Evolutionary conservation across 129 eudicot genomes (phyloP).

Genomic region (Lactuca sativa): DNA sequence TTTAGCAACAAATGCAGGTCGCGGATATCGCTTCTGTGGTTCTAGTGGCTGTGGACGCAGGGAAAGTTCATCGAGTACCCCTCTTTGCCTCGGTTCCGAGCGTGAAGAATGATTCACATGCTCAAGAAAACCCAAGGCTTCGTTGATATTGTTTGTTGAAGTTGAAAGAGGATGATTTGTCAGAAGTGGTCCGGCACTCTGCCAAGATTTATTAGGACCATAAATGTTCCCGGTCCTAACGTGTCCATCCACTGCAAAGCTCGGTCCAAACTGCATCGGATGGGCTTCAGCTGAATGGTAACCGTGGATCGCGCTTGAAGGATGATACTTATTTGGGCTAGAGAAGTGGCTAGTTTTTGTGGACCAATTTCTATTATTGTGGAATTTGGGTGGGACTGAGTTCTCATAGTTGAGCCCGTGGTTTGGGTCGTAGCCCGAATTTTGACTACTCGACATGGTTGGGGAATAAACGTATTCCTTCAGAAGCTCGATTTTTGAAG

Average conservation of each 20-base stretch:
- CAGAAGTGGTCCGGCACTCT: slow-evolving; percentile 4
- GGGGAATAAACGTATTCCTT: slow-evolving; percentile 31
- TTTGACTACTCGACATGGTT: slow-evolving; percentile 11
- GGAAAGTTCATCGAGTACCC: slow-evolving; percentile 29
- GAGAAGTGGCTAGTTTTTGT: not conserved
- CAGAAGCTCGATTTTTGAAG: slow-evolving; percentile 31
- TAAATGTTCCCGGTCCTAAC: slow-evolving; percentile 9
- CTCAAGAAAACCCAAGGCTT: slow-evolving; percentile 29
- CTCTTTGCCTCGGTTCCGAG: slow-evolving; percentile 33
- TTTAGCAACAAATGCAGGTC: slow-evolving; percentile 30
- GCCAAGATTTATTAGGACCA: slow-evolving; percentile 23
- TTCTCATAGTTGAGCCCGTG: slow-evolving; percentile 17
- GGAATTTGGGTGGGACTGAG: slow-evolving; percentile 25
- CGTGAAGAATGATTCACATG: slow-evolving; percentile 29
- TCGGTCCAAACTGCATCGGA: not conserved
- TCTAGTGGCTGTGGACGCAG: slow-evolving; percentile 32
- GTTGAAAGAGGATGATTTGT: slow-evolving; percentile 28
- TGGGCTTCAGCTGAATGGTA: slow-evolving; percentile 17
- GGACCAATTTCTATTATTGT: not conserved
- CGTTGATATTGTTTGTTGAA: slow-evolving; percentile 21
- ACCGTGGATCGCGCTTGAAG: not conserved
- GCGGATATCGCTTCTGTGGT: slow-evolving; percentile 30
- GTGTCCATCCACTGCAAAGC: slow-evolving; percentile 2
- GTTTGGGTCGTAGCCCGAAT: slow-evolving; percentile 12
- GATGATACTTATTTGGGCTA: not conserved